Evolutionary conservation across 106 monocot genomes (phyloP), one percentile per base, ranked within the genome.

Genomic region (Dendrobium huoshanense): DNA sequence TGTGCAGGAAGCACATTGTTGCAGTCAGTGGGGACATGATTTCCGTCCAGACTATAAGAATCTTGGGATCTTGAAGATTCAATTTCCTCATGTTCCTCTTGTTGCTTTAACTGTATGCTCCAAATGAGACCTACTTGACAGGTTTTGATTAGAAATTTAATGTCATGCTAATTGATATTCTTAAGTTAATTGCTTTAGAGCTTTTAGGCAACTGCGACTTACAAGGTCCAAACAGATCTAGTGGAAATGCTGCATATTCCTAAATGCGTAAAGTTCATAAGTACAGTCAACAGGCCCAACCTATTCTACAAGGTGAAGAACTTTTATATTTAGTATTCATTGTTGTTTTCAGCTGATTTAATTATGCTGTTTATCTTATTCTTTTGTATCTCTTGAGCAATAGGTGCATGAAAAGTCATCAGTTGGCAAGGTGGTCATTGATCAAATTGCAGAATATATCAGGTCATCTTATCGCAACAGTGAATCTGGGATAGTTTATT

Each of bases 1-100:
- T 77, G 70, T 87, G 73, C 88, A 99, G 99, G 99, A 99, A 77
- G 99, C 99, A 79, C 99, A 99, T 85, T 99, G 99, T 75, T 99
- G 99, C 82, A 99, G 99, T 80, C 99, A 99, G 61, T 99, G 99
- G 99, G 99, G 99, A 25, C 99, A 99, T 86, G 99, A 99, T 87
- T 99, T 99, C 82, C 99, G 99, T 64, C 95, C 99, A 76, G 93
- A 99, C 81, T 99, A 99, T 80, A 99, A 99, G 80, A 99, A 95
- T 81, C 95, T 99, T 88, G 93, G 91, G 77, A 95, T 99, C 77
- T 88, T 99, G 77, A 99, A 99, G 84, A 93, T 93, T 79, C 99
- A 99, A 77, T 99, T 99, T 86, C 99, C 95, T 75, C 91, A 75
- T 79, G 87, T 99, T 82, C 99, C 99, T 19, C 3, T 99, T 44